Percentiles rank a stretch among this genome's conserved stretches.
These are phyloP conservation scores for Capsicum pubescens DNA, from an alignment of 257 asterid species.

Conservation along the genomic window DNA sequence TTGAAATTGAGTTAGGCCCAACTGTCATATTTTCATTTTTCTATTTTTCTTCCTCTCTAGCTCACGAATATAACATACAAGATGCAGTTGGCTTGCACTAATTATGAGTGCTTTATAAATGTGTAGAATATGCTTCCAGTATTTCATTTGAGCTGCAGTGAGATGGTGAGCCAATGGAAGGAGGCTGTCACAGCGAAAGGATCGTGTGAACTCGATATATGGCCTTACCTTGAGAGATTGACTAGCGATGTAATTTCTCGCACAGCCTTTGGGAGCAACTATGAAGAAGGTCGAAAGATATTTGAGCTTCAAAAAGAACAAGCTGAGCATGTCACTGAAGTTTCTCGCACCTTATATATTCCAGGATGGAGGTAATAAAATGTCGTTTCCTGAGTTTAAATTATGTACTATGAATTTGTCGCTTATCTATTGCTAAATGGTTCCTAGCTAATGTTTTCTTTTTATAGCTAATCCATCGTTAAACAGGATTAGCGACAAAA, in stretches of 20 bases:
- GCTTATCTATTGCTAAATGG: neutral
- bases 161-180: slow-evolving; percentile 49
- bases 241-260: slow-evolving; percentile 49
- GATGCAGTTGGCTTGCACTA: neutral
- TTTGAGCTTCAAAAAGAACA: slow-evolving; percentile 52
- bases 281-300: slow-evolving; percentile 56
- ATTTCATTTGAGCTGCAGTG: slow-evolving; percentile 40
- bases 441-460: neutral
- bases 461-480: neutral
- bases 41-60: neutral
- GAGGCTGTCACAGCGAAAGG: slow-evolving; percentile 31
- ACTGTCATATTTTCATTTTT: neutral
- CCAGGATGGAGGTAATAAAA: slow-evolving; percentile 52
- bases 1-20: too few species aligned
- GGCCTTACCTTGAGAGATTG: slow-evolving; percentile 49
- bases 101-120: neutral
- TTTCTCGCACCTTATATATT: slow-evolving; percentile 35
- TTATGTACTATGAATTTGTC: neutral
- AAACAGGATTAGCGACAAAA: neutral
- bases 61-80: neutral
- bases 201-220: slow-evolving; percentile 45
- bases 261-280: slow-evolving; percentile 57
- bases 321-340: slow-evolving; percentile 36
- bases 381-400: neutral
- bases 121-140: slow-evolving; percentile 53